phyloP scores from a whole-genome alignment of 1,139 yeast species.

The Casaregolazyma lundiana region DNA sequence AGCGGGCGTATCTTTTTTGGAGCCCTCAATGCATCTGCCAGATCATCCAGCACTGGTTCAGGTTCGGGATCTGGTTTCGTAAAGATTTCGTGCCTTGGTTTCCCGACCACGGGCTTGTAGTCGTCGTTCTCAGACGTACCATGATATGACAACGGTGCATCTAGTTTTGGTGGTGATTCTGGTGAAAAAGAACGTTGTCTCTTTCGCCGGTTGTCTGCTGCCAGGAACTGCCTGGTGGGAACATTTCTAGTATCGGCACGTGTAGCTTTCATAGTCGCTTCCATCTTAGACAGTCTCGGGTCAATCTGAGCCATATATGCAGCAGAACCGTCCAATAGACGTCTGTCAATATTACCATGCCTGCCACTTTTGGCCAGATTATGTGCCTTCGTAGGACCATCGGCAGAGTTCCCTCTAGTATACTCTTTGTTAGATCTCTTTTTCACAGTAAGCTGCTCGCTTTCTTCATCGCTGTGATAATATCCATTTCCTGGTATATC shows the following conservation, averaged over 20 bases:
- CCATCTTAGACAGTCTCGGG: neutral
- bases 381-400: too few relatives aligned
- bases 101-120: neutral
- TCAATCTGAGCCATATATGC: neutral
- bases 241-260: neutral
- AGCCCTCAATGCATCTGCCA: constrained; percentile 38
- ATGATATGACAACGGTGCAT: too few relatives aligned
- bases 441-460: neutral
- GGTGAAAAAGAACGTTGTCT: neutral
- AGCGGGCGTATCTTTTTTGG: constrained; percentile 58
- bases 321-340: neutral
- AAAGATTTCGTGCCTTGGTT: neutral
- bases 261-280: neutral
- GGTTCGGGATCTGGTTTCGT: neutral
- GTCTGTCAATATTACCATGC: neutral
- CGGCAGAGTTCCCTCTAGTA: too few relatives aligned
- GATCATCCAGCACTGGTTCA: constrained; percentile 43
- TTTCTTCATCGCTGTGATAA: neutral
- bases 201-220: neutral
- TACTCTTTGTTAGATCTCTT: neutral
- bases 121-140: neutral
- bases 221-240: neutral
- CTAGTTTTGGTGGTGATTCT: neutral
- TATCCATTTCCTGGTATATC: neutral
- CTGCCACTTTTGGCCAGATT: too few relatives aligned